Evolutionary conservation across 192 early-diverging fungal species (phyloP).

Genomic region (Entomortierella beljakovae): DNA sequence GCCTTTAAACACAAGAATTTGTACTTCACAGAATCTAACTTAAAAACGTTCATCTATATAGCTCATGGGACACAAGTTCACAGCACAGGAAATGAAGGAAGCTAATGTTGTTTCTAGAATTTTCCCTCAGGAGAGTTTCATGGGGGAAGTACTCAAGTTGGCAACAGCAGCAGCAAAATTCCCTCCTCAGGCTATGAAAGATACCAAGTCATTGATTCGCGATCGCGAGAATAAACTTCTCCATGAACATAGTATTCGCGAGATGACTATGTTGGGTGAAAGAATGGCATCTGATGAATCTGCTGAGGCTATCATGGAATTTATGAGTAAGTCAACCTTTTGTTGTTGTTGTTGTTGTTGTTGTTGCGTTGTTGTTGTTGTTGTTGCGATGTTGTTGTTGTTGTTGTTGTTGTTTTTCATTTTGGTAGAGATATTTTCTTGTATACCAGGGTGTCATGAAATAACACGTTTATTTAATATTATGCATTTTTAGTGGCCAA

Average conservation of each 20-base stretch:
- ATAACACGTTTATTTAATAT: no score
- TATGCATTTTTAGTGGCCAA: conserved; percentile 19
- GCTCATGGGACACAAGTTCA: conserved; percentile 66
- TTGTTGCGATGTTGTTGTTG: neutral
- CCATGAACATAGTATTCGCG: conserved; percentile 60
- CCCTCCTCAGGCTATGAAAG: conserved; percentile 66
- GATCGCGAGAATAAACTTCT: conserved; percentile 58
- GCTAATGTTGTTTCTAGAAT: conserved; percentile 66
- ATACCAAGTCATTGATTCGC: conserved; percentile 67
- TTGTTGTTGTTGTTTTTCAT: neutral
- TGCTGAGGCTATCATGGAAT: conserved; percentile 57
- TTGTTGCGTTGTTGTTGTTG: conserved; percentile 9
- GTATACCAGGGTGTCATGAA: neutral
- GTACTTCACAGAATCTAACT: neutral
- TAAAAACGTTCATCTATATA: neutral
- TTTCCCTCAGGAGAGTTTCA: conserved; percentile 62
- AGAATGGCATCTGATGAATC: conserved; percentile 67
- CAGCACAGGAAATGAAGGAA: conserved; percentile 70
- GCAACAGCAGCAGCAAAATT: conserved; percentile 64
- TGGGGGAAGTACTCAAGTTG: conserved; percentile 58
- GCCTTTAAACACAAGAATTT: neutral
- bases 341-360: neutral
- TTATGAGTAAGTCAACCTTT: conserved; percentile 48
- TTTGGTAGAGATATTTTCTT: neutral
- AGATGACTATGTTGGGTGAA: conserved; percentile 68